phyloP scores from a whole-genome alignment of 495 filamentous ascomycete genomes.

The Letharia lupina region DNA sequence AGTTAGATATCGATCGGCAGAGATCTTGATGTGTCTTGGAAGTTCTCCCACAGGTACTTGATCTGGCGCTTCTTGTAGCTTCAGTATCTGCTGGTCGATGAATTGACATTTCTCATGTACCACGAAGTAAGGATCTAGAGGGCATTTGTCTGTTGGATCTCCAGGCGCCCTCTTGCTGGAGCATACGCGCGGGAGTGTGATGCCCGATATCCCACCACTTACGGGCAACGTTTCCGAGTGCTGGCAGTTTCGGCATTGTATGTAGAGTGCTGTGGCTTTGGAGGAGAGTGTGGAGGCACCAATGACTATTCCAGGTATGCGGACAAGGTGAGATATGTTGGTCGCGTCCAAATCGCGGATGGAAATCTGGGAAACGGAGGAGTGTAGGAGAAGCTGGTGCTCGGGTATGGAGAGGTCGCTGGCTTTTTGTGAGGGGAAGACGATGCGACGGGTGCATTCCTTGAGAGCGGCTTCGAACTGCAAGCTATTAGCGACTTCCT shows the following conservation, averaged over 20 bases:
- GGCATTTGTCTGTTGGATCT: conserved; percentile 62
- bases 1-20: conserved; percentile 89
- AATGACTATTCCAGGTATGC: conserved; percentile 96
- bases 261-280: conserved; percentile 77
- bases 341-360: conserved; percentile 91
- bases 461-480: conserved; percentile 89
- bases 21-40: conserved; percentile 87
- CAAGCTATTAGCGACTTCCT: conserved; percentile 15
- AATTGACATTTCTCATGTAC: conserved; percentile 91
- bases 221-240: conserved; percentile 63
- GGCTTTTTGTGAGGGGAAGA: conserved; percentile 66
- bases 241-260: conserved; percentile 84
- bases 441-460: conserved; percentile 84
- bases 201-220: conserved; percentile 74
- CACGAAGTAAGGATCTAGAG: conserved; percentile 91
- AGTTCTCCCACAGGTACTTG: conserved; percentile 97
- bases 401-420: conserved; percentile 63
- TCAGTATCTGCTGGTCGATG: conserved; percentile 96
- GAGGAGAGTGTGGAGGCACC: conserved; percentile 94
- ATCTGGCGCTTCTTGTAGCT: conserved; percentile 96
- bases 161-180: conserved; percentile 48
- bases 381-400: conserved; percentile 94
- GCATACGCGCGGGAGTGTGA: conserved; percentile 75
- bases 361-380: conserved; percentile 77
- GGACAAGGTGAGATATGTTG: conserved; percentile 88